A percentile compares a stretch with the other conserved stretches of the same genome.
Evolutionary conservation across 73 alveolate genomes (phyloP).

Genomic region (Symbiodinium natans): DNA sequence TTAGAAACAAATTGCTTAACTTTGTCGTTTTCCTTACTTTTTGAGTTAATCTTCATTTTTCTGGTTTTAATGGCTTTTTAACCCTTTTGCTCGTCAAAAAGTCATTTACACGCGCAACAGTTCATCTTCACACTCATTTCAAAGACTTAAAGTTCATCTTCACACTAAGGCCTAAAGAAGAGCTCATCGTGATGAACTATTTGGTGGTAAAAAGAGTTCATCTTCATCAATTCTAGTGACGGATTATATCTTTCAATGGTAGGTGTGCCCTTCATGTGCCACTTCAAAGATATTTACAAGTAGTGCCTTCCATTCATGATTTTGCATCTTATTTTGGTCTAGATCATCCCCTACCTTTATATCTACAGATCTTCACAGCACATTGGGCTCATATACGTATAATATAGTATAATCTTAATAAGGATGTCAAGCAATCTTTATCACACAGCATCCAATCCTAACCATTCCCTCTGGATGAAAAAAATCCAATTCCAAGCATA

Average conservation of each 20-base stretch:
- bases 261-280: not conserved
- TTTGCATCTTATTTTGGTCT: not conserved
- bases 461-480: constrained; percentile 27
- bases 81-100: too few species aligned
- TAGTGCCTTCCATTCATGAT: not conserved
- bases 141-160: too few species aligned
- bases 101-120: too few species aligned
- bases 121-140: too few species aligned
- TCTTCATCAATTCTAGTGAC: too few species aligned
- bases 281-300: not conserved
- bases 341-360: not conserved
- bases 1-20: too few species aligned
- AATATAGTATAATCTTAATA: not conserved
- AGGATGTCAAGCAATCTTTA: not conserved
- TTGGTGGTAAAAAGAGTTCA: too few species aligned
- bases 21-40: too few species aligned
- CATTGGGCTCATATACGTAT: not conserved
- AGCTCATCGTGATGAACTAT: too few species aligned
- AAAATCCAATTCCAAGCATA: constrained; percentile 32
- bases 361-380: not conserved
- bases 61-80: too few species aligned
- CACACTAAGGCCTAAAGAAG: too few species aligned
- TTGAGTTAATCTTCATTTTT: too few species aligned
- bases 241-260: not conserved
- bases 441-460: constrained; percentile 22